Base-by-base conservation (phyloP, 2,329 filamentous ascomycete genomes). In the Neofusicoccum ribis region DNA sequence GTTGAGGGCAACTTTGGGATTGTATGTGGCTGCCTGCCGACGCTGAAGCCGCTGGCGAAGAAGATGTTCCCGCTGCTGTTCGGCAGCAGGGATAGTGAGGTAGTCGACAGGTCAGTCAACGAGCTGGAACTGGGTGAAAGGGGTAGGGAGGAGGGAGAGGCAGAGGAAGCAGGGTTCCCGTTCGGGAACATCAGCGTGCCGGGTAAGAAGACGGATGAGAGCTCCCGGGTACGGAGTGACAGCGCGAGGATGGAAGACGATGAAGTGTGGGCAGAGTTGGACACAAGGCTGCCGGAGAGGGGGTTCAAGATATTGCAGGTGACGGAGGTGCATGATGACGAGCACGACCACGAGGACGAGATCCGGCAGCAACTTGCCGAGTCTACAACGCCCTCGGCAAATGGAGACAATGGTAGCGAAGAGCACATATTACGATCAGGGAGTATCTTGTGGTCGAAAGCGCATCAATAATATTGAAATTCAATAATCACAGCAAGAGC, bases 1-100 rank as follows among this genome's bases (percentile, higher is more conserved):
- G 67, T 74, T n/a, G 74, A 77, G 63, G 67, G 67, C 43, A 69
- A 71, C 47, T 47, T 74, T 7, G 74, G 72, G n/a, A 74, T 77
- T 8, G 69, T 70, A 3, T 76, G 73, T 44, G 74, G 74, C 47
- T 77, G 72, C 44, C 69, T 76, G 1, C 73, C 73, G 1, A 71
- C 70, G n/a, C 72, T 72, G 63, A 76, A 76, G 59, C 74, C 74
- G 1, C 67, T 76, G n/a, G 65, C 75, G 59, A 70, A 70, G 52
- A 60, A 60, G 14, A 23, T 74, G 15, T 71, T 72, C 44, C 74
- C 74, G 1, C 68, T 64, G 31, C 39, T 73, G n/a, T 77, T 76
- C 49, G 67, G 54, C 20, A 47, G 31, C 39, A 60, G 34, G 12
- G 50, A n/a, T 23, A 36, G 37, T 12, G 12, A 58, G 27, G 36